Conservation (phyloP, 2,329 filamentous ascomycete genomes). For the Talaromyces verruculosus region DNA sequence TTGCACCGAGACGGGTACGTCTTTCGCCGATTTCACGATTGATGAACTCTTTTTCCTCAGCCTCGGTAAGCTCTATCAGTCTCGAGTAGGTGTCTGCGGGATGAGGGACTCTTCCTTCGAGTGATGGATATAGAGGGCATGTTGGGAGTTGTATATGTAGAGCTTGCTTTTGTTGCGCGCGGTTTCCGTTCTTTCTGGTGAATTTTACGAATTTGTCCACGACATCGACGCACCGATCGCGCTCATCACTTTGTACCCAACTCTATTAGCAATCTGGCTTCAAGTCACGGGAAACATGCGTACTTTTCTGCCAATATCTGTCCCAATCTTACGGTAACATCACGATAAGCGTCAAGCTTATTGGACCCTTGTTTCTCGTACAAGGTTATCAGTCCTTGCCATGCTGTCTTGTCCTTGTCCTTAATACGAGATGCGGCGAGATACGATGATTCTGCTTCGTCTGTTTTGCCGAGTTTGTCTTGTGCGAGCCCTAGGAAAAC, state of each 20-base stretch:
- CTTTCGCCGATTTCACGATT: conserved; percentile 88
- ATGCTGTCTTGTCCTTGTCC: conserved; percentile 75
- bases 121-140: conserved; percentile 73
- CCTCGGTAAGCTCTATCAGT: conserved; percentile 79
- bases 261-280: not conserved
- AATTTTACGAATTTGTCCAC: conserved; percentile 79
- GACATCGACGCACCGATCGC: conserved; percentile 59
- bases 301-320: conserved; percentile 69
- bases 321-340: conserved; percentile 71
- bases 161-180: conserved; percentile 71
- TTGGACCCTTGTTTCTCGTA: conserved; percentile 74
- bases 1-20: conserved; percentile 81
- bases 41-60: conserved; percentile 83
- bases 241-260: conserved; percentile 52
- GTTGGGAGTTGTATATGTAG: conserved; percentile 75
- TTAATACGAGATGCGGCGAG: conserved; percentile 69
- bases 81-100: conserved; percentile 78
- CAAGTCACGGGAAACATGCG: conserved; percentile 22
- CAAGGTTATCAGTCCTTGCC: conserved; percentile 83
- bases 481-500: conserved; percentile 85
- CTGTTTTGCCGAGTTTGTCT: conserved; percentile 70
- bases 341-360: conserved; percentile 71
- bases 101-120: conserved; percentile 80
- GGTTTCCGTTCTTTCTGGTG: conserved; percentile 69
- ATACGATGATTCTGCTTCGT: conserved; percentile 77